These are phyloP conservation scores for Paramarasmius palmivorus DNA, from an alignment of 1,284 basidiomycete genomes.

Conservation along the genomic window DNA sequence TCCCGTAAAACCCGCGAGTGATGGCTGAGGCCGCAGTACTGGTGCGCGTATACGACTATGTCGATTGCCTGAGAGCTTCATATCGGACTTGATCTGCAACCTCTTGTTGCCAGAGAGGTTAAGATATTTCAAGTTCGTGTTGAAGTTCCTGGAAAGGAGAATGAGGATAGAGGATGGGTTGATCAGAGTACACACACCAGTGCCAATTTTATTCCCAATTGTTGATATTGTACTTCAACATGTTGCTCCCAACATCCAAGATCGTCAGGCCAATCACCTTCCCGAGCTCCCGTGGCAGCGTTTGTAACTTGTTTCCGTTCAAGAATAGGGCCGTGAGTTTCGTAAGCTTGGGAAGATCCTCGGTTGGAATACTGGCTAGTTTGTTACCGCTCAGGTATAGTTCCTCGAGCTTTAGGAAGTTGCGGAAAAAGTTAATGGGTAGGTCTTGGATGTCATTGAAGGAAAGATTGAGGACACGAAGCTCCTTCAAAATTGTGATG, in stretches of 20 bases:
- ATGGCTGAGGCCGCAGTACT: conserved; percentile 28
- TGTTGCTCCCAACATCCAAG: conserved; percentile 94
- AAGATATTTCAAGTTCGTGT: conserved; percentile 88
- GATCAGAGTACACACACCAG: conserved; percentile 61
- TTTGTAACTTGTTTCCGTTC: conserved; percentile 94
- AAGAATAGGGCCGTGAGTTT: conserved; percentile 79
- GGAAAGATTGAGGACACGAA: conserved; percentile 87
- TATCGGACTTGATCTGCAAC: conserved; percentile 47
- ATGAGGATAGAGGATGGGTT: not conserved
- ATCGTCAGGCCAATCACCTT: conserved; percentile 81
- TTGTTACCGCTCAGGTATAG: conserved; percentile 95
- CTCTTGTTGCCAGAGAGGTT: conserved; percentile 54
- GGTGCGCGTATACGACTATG: conserved; percentile 23
- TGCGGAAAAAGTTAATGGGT: conserved; percentile 75
- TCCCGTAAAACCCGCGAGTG: conserved; percentile 86
- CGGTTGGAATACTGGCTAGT: conserved; percentile 86
- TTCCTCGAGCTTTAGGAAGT: conserved; percentile 73
- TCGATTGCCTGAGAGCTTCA: conserved; percentile 22
- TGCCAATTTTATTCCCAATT: conserved; percentile 99
- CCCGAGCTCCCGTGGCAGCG: conserved; percentile 88
- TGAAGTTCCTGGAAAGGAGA: conserved; percentile 82
- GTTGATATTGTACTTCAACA: conserved; percentile 96
- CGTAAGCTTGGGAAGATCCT: conserved; percentile 76
- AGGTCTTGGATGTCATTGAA: conserved; percentile 97
- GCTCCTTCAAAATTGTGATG: conserved; percentile 73